phyloP scores from a whole-genome alignment of 1,139 yeast species.

The Yamadazyma dushanensis region DNA sequence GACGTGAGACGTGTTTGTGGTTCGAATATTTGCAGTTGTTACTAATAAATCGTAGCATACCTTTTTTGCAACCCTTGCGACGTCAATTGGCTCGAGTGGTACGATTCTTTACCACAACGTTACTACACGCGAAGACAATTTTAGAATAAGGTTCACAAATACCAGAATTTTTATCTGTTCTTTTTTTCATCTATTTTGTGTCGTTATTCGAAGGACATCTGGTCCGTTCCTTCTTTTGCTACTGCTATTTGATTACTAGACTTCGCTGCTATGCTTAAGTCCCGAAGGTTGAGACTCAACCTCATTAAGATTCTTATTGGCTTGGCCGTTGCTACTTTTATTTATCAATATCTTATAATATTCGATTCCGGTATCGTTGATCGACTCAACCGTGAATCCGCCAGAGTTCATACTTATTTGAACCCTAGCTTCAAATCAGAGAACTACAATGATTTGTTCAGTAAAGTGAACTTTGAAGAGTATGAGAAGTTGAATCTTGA shows the following conservation, averaged over 20 bases:
- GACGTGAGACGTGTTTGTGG: too few species aligned
- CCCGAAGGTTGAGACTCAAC: background rate
- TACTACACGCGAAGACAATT: too few species aligned
- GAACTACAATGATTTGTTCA: constrained; percentile 13
- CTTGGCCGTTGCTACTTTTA: background rate
- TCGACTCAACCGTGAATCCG: background rate
- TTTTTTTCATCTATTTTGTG: too few species aligned
- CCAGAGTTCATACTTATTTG: background rate
- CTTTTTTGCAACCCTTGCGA: too few species aligned
- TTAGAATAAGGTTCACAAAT: too few species aligned
- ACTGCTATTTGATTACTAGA: too few species aligned
- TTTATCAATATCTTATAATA: constrained; percentile 2
- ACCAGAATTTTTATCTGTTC: too few species aligned
- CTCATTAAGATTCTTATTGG: background rate
- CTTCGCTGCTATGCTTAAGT: background rate
- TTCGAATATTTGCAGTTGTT: too few species aligned
- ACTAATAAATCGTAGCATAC: too few species aligned
- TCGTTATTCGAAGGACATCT: background rate
- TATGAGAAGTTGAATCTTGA: constrained; percentile 4
- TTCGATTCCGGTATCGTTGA: constrained; percentile 1
- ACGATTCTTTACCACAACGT: too few species aligned
- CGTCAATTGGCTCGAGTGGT: too few species aligned
- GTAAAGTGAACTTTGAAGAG: constrained; percentile 8
- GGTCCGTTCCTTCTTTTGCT: too few species aligned
- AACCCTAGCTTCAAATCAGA: constrained; percentile 2